A percentile compares a stretch with the other conserved stretches of the same genome.
phyloP scores from a whole-genome alignment of 805 yeast genomes.

The Lipomyces yamanashiensis region DNA sequence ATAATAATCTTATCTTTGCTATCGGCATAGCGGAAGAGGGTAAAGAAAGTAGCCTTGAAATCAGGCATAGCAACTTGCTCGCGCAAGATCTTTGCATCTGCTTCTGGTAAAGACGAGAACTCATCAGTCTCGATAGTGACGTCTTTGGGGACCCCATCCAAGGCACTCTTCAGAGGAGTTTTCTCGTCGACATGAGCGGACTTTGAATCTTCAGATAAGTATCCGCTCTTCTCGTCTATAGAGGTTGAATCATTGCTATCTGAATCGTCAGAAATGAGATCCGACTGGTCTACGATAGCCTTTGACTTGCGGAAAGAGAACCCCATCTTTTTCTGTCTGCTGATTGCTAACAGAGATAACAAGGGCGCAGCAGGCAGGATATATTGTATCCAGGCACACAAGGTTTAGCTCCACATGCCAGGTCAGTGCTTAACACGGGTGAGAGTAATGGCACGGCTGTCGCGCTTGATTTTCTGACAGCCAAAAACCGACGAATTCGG shows the following conservation, averaged over 20 bases:
- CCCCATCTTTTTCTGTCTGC: background rate
- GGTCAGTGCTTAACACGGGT: no score
- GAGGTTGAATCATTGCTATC: slow-evolving; percentile 2
- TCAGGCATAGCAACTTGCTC: slow-evolving; percentile 41
- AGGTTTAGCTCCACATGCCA: no score
- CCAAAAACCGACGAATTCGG: no score
- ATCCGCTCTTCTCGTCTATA: slow-evolving; percentile 11
- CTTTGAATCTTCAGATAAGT: background rate
- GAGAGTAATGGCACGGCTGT: no score
- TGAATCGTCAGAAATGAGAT: background rate
- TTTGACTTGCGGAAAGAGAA: background rate
- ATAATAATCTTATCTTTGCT: slow-evolving; percentile 24
- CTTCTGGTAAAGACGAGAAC: slow-evolving; percentile 39
- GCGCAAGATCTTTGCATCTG: slow-evolving; percentile 45
- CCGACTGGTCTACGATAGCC: background rate
- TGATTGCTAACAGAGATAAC: background rate
- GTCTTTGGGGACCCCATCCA: slow-evolving; percentile 6
- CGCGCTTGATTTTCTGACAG: no score
- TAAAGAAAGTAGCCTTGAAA: slow-evolving; percentile 38
- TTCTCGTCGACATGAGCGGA: slow-evolving; percentile 13
- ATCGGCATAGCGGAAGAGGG: slow-evolving; percentile 46
- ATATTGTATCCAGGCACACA: no score
- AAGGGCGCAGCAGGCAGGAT: background rate
- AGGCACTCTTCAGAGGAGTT: slow-evolving; percentile 23
- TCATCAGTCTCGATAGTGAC: slow-evolving; percentile 14